These are phyloP conservation scores for Solanum chaucha DNA, from an alignment of 257 asterid species.

Conservation along the genomic window DNA sequence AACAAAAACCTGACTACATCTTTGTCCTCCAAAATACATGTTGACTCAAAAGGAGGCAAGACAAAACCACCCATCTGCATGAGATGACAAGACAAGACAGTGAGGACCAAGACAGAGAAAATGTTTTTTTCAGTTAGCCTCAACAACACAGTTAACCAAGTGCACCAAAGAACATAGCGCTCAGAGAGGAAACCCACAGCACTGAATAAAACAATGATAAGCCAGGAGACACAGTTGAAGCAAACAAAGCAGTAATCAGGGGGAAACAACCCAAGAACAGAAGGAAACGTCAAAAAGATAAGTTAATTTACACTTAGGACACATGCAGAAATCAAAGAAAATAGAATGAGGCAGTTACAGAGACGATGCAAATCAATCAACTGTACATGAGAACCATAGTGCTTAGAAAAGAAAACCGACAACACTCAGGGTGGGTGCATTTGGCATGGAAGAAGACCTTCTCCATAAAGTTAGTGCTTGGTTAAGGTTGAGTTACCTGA, in stretches of 20 bases:
- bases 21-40: constrained; percentile 47
- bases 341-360: background rate
- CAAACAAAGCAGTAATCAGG: background rate
- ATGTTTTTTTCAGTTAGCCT: background rate
- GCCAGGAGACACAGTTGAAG: background rate
- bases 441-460: background rate
- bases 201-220: background rate
- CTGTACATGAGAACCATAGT: background rate
- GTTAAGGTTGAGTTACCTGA: background rate
- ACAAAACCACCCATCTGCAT: constrained; percentile 73
- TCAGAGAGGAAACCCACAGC: background rate
- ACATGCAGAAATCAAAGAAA: background rate
- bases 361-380: background rate
- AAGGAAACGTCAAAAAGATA: background rate
- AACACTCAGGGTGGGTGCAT: background rate
- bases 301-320: background rate
- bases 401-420: background rate
- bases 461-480: background rate
- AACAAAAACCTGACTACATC: constrained; percentile 61
- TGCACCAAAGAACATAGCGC: background rate
- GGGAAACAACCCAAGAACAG: background rate
- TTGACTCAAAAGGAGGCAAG: constrained; percentile 68
- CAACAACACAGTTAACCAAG: background rate
- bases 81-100: background rate
- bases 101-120: background rate